Base-by-base conservation (phyloP, 2,329 filamentous ascomycete genomes). In the Cytospora schulzeri region DNA sequence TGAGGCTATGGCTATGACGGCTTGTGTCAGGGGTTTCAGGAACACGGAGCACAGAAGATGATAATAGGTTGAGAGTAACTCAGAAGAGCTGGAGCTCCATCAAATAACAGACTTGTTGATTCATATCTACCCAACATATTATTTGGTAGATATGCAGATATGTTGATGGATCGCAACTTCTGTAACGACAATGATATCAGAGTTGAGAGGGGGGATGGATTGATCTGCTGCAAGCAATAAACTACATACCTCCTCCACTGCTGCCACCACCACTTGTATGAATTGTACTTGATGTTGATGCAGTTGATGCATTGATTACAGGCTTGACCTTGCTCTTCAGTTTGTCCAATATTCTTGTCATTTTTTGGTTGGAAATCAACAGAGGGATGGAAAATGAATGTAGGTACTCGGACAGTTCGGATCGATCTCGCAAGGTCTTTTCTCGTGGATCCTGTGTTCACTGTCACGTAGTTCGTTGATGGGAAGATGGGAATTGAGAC, bases 261-360 rank as follows among this genome's bases (percentile, higher is more conserved):
- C n/a, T n/a, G n/a, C n/a, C n/a, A n/a, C n/a, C n/a, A n/a, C n/a
- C n/a, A n/a, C n/a, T n/a, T n/a, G n/a, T n/a, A 33, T 11, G 8
- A 9, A 11, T 45, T 22, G 35, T 19, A 7, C 38, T 41, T 41
- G 38, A n/a, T 19, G 45, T 22, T 48, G 45, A 24, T 48, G 45
- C n/a, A 48, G 41, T 22, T 45, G n/a, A 48, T 48, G n/a, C n/a
- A 48, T 48, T 48, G n/a, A 48, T 19, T 11, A 7, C 59, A 38
- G 31, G 45, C 53, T 65, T 57, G 35, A 55, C 22, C 38, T 57
- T 58, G 22, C 56, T 45, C 57, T 48, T 62, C 48, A 62, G 35
- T 26, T 38, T 65, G 54, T 17, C 35, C 14, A 64, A 56, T 33
- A 60, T 56, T 41, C 14, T 48, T 51, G 35, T 22, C 48, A 53